Base-by-base conservation (phyloP, 108 stramenopile species). In the Skeletonema costatum region DNA sequence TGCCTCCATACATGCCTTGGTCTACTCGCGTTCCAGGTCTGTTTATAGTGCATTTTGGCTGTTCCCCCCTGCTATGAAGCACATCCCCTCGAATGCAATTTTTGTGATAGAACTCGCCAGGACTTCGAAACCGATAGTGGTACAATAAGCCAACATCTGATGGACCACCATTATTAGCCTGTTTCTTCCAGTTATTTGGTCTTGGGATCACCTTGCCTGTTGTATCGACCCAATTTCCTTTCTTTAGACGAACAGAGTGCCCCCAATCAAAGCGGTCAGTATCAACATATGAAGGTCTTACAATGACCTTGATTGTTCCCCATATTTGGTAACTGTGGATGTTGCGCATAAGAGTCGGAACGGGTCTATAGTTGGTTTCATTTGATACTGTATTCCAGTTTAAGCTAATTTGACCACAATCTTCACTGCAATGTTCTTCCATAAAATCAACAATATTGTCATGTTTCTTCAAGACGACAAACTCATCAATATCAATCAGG, bases 381-480 rank as follows among this genome's bases (percentile, higher is more conserved):
- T 61, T 61, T 4, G 66, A 67, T 32, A 32, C 32, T 11, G 10
- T 9, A 4, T 13, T 41, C 66, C 66, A 67, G 38, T 67, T 67
- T 4, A 67, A 48, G 13, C 50, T 53, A 12, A 67, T 30, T 50
- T 67, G 44, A 4, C 66, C 66, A 16, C 66, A 67, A 14, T 46
- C 4, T 29, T 67, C 66, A 32, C 48, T 12, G 66, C 66, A 67
- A 50, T 67, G 66, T 0, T 67, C 66, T 32, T 8, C 44, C 66
- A 67, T 67, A 30, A 67, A 32, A 14, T 67, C 66, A 56, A 67
- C 66, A 12, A 67, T 50, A 12, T 67, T 67, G 51, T 67, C 66
- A 32, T 67, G 66, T 67, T 67, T 67, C 66, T 67, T 67, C 8
- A 67, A 42, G 31, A 67, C 44, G 10, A 67, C 42, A 67, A 67